phyloP scores from a whole-genome alignment of 2,329 filamentous ascomycete species.

The Ambrosiella cleistominuta region DNA sequence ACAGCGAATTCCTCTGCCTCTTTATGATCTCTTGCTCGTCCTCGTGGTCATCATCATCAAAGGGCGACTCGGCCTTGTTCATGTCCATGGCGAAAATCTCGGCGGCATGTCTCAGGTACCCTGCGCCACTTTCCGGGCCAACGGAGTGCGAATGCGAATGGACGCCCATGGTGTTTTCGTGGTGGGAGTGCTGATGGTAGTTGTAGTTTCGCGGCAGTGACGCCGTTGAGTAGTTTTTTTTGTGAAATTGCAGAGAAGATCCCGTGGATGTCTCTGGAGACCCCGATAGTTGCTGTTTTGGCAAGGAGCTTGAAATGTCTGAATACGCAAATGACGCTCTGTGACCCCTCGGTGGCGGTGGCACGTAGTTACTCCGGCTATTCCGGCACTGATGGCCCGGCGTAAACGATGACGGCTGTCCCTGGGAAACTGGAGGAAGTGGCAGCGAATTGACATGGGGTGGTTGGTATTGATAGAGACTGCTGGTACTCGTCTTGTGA shows the following conservation, averaged over 20 bases:
- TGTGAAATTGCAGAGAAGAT: neutral
- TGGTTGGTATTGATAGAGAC: neutral
- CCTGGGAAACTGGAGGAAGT: neutral
- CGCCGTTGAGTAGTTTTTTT: neutral
- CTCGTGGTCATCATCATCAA: neutral
- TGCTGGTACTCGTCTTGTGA: neutral
- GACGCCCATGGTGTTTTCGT: conserved; percentile 3
- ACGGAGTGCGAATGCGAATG: conserved; percentile 6
- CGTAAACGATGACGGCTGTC: neutral
- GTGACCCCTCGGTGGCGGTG: neutral
- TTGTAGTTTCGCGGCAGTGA: conserved; percentile 1
- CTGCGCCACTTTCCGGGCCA: neutral
- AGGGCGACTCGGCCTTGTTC: neutral
- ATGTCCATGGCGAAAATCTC: neutral
- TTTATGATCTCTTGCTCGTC: neutral
- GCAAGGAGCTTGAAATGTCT: neutral
- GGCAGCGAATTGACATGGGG: neutral
- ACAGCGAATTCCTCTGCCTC: neutral
- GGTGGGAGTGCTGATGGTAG: neutral
- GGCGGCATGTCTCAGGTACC: neutral
- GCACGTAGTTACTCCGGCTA: neutral
- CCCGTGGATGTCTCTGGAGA: too few species aligned
- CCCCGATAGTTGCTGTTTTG: too few species aligned
- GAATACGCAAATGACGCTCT: neutral
- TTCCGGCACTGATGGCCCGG: neutral